A percentile compares a stretch with the other conserved stretches of the same genome.
These are phyloP conservation scores for Podila epigama DNA, from an alignment of 192 early-diverging fungal species.

Conservation along the genomic window DNA sequence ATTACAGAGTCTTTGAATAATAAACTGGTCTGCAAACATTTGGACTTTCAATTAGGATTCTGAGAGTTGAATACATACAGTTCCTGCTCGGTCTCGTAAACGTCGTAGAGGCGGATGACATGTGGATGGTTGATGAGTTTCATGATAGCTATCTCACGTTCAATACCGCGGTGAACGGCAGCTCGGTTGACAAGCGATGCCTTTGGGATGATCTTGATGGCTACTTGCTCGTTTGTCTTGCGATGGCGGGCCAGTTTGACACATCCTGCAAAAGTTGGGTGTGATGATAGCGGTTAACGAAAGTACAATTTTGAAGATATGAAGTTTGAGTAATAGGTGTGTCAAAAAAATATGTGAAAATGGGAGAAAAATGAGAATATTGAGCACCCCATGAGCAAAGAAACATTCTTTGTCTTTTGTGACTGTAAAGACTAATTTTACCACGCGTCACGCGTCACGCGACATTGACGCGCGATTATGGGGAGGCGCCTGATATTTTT, in stretches of 20 bases:
- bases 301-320: neutral
- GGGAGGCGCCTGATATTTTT: no score
- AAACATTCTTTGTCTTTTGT: no score
- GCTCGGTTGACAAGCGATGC: conserved; percentile 51
- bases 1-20: no score
- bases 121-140: conserved; percentile 61
- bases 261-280: conserved; percentile 35
- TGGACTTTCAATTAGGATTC: no score
- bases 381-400: no score
- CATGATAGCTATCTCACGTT: conserved; percentile 64
- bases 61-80: conserved; percentile 27
- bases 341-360: no score
- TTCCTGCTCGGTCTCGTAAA: conserved; percentile 55
- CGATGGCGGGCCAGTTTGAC: conserved; percentile 60
- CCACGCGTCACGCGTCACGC: no score
- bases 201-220: conserved; percentile 62
- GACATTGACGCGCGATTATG: no score
- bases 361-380: neutral
- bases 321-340: neutral
- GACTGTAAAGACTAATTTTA: no score
- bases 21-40: no score
- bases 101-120: conserved; percentile 58
- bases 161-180: conserved; percentile 55
- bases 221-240: conserved; percentile 60
- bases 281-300: neutral